Conservation (phyloP, 306 rosid genomes). For the Malus fusca region DNA sequence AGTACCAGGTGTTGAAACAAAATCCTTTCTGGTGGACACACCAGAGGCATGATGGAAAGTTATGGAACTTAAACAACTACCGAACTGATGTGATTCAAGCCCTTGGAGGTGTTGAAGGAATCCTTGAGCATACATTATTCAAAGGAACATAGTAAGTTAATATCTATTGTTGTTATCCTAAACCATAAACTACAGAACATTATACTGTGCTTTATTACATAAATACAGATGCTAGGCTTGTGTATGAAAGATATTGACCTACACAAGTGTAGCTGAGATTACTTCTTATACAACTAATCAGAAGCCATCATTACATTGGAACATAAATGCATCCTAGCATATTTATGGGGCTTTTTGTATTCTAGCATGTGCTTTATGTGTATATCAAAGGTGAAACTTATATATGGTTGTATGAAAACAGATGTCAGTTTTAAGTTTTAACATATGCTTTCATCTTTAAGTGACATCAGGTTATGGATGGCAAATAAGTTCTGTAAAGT, state of each 20-base stretch:
- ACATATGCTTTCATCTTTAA: not conserved
- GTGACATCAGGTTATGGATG: not conserved
- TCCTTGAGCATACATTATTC: constrained; percentile 93
- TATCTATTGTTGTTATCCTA: not conserved
- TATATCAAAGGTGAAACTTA: not conserved
- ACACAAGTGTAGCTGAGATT: not conserved
- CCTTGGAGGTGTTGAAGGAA: constrained; percentile 99
- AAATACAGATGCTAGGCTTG: too few species aligned
- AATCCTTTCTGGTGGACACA: constrained; percentile 99
- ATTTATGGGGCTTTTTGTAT: not conserved
- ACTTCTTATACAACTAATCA: not conserved
- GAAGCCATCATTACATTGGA: not conserved
- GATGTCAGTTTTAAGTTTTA: not conserved
- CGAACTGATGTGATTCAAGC: constrained; percentile 99
- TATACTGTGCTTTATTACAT: not conserved
- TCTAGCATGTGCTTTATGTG: not conserved
- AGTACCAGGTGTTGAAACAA: constrained; percentile 94
- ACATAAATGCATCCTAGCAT: too few species aligned
- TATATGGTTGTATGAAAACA: not conserved
- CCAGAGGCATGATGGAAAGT: constrained; percentile 95
- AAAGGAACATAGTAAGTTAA: constrained; percentile 94
- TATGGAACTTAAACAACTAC: constrained; percentile 97
- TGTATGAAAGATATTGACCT: not conserved
- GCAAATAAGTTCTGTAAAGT: not conserved
- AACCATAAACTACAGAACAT: not conserved